phyloP scores from a whole-genome alignment of 345 rosid genomes.

The Eucalyptus cloeziana region DNA sequence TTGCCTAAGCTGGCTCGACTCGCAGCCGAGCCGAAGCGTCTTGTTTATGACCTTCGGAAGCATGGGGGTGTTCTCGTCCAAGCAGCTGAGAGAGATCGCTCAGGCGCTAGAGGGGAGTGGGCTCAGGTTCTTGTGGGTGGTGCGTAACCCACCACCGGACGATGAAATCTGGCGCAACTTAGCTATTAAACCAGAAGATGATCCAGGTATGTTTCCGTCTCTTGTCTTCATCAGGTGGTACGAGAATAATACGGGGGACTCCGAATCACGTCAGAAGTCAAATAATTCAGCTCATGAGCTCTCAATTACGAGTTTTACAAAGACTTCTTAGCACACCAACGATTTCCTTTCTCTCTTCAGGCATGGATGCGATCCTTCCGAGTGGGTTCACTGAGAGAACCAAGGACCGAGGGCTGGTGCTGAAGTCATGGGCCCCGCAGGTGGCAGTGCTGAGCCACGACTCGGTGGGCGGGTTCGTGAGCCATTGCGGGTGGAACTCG shows the following conservation, averaged over 20 bases:
- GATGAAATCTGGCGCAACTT: not conserved
- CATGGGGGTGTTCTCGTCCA: not conserved
- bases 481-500: conserved; percentile 40
- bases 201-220: not conserved
- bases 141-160: conserved; percentile 10
- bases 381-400: conserved; percentile 5
- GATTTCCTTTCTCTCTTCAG: not conserved
- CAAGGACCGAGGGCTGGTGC: conserved; percentile 8
- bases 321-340: not conserved
- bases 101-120: conserved; percentile 21
- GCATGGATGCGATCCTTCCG: not conserved
- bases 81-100: conserved; percentile 25
- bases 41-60: conserved; percentile 23
- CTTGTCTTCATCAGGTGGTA: not conserved
- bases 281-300: not conserved
- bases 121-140: conserved; percentile 21
- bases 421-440: conserved; percentile 31
- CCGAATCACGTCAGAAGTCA: not conserved
- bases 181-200: not conserved
- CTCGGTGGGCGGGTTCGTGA: conserved; percentile 26
- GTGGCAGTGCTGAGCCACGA: conserved; percentile 8
- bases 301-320: not conserved
- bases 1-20: conserved; percentile 14
- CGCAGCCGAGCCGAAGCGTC: conserved; percentile 14
- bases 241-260: not conserved